Base-by-base conservation (phyloP, 768 basidiomycete genomes). In the Tephrocybe sp. region DNA sequence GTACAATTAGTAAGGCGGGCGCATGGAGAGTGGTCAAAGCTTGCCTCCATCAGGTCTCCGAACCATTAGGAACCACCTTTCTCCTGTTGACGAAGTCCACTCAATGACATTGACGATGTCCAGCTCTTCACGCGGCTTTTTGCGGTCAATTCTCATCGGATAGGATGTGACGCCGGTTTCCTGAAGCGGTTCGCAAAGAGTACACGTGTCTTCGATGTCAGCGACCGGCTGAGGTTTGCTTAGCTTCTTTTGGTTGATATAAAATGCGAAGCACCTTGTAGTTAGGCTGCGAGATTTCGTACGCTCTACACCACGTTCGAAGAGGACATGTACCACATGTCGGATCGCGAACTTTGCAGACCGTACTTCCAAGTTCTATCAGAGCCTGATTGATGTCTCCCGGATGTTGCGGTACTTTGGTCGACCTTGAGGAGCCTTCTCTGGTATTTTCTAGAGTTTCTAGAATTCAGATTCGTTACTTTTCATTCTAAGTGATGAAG, bases 341-440 rank as follows among this genome's bases (percentile, higher is more conserved):
- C 9, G 95, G 95, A 55, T 88, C 82, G 54, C 83, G 84, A 36
- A 90, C 85, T 67, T 88, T 93, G 72, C 95, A 98, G 2, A 97
- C 80, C 3, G 93, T 96, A 64, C 90, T 90, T 43, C 95, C 95
- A 6, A 98, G 82, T 64, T 98, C 95, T 65, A 98, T 98, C 45
- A 98, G 75, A 12, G 90, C 93, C 70, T 97, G 89, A 62, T 96
- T 96, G 56, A 94, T 76, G 64, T 95, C 90, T 15, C 93, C 92
- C 0, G 93, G 81, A 55, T 77, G 66, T 28, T 79, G 75, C 37
- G 62, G 55, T 28, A 43, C 33, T 45, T 54, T 46, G 40, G 54
- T 18, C 17, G 53, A 43, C 11, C 50, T 28, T 8, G 48, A 34
- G 15, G 42, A 18, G 30, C 62, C 59, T 30, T 61, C 63, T 56